Evolutionary conservation across 306 rosid species (phyloP), one percentile per base, ranked within the genome.

Genomic region (Cercis canadensis): DNA sequence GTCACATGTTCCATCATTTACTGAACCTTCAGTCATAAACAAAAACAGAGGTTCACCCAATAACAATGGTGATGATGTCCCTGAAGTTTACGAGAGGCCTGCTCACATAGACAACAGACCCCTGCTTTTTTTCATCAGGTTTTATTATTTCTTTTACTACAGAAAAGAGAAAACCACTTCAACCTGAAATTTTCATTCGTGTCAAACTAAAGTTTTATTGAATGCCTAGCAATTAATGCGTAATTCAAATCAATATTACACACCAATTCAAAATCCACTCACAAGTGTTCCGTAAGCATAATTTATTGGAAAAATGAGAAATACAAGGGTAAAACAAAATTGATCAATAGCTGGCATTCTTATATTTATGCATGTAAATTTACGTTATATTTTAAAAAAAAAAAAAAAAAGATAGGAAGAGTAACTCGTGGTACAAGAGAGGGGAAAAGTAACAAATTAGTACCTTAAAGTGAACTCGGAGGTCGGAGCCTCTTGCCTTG

Each of bases 391-490:
- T 51, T 7, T 11, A 1, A 5, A 18, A 40, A n/a, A n/a, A 4
- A 15, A 12, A 4, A 4, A 4, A 0, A 52, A n/a, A n/a, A n/a
- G n/a, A n/a, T n/a, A n/a, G n/a, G n/a, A n/a, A n/a, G n/a, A 29
- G 36, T n/a, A 46, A 14, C n/a, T 44, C 41, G 32, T 0, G 5
- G 1, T 4, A 67, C 0, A 18, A 37, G 7, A 4, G 8, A 40
- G 57, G 13, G 24, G 5, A 8, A 19, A 41, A 21, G 4, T 6
- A 11, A 57, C 13, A 43, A 21, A 7, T 8, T 41, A 15, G 44
- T 74, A 94, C 99, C 99, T 94, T 94, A 62, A 94, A 94, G 78
- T 94, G 99, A 19, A 89, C 96, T 78, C 99, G 84, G 49, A 90
- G 96, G 52, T 94, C 96, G 1, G 88, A 82, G 29, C 98, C 98